Base-by-base conservation (phyloP, 2,329 filamentous ascomycete species). In the Exutisphaerella laricina region DNA sequence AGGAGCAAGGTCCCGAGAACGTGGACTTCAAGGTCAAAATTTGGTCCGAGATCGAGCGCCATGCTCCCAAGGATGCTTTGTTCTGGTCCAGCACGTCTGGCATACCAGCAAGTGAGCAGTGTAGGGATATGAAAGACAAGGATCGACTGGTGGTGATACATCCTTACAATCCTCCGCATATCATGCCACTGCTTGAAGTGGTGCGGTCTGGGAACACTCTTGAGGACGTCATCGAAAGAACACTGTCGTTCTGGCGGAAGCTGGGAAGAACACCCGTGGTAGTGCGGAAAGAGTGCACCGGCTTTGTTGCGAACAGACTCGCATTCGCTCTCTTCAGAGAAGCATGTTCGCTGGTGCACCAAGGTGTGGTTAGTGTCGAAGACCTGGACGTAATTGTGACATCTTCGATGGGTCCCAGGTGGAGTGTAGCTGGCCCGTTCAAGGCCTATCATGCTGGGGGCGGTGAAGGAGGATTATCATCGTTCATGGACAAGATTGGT, bases 121-220 rank as follows among this genome's bases (percentile, higher is more conserved):
- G 59, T 6, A 44, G 47, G 12, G 49, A 63, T 3, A 72, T 74
- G 68, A 51, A 60, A 16, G 65, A 73, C 20, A 58, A 60, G 37
- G 48, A 57, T n/a, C 62, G 75, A 2, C 56, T 81, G 2, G 48
- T 80, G 0, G 71, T 80, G 1, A 75, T 78, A 3, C 78, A 80
- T 56, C 77, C 78, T 0, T 81, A 76, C 58, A 80, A 80, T 41
- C 78, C 74, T 16, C 78, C 77, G 1, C 75, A 80, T 49, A 69
- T 80, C 40, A 79, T 80, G 73, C 78, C 78, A 0, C 55, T 81
- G 1, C 59, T 80, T 2, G 77, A 81, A 56, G 64, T 80, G 22
- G 77, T 80, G 0, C 74, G 75, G 0, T 69, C 66, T 1, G 69
- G 67, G 4, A 45, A 50, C 21, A 79, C 72, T 0, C 56, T 58